A percentile compares a stretch with the other conserved stretches of the same genome.
Evolutionary conservation across 768 basidiomycete genomes (phyloP).

Genomic region (Hortiboletus campestris): DNA sequence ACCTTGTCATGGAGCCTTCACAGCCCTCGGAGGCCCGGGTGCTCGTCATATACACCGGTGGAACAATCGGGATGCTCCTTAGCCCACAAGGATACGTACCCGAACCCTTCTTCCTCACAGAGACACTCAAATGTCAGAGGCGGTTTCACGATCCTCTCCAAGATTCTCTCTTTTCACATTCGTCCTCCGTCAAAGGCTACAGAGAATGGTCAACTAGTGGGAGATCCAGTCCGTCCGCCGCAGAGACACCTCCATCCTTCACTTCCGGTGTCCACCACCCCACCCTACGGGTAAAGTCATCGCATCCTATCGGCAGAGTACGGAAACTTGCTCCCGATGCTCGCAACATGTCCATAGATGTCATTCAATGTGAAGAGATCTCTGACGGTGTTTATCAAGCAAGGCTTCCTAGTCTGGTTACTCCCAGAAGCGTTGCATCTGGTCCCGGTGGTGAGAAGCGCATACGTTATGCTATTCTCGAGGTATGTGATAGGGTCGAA

Average conservation of each 20-base stretch:
- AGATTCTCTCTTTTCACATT: constrained; percentile 82
- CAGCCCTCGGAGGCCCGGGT: constrained; percentile 65
- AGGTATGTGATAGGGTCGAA: constrained; percentile 46
- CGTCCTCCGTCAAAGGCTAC: constrained; percentile 75
- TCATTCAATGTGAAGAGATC: constrained; percentile 43
- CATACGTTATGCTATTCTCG: constrained; percentile 81
- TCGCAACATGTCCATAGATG: constrained; percentile 27
- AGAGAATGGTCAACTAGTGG: constrained; percentile 72
- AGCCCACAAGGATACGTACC: constrained; percentile 77
- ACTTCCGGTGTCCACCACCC: constrained; percentile 26
- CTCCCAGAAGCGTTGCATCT: constrained; percentile 64
- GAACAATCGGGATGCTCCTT: constrained; percentile 87
- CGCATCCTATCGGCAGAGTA: constrained; percentile 58
- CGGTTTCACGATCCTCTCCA: constrained; percentile 91
- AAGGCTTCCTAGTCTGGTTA: constrained; percentile 71
- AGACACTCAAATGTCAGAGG: constrained; percentile 76
- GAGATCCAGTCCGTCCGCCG: constrained; percentile 46
- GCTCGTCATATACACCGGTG: constrained; percentile 87
- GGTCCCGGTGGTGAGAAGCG: constrained; percentile 64
- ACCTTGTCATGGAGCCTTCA: constrained; percentile 44
- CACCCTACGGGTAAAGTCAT: constrained; percentile 63
- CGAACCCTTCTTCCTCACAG: constrained; percentile 84
- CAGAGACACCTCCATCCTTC: constrained; percentile 6
- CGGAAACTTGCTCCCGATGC: constrained; percentile 34
- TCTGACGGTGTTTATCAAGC: constrained; percentile 70